Base-by-base conservation (phyloP, 306 rosid species). In the Luffa acutangula region DNA sequence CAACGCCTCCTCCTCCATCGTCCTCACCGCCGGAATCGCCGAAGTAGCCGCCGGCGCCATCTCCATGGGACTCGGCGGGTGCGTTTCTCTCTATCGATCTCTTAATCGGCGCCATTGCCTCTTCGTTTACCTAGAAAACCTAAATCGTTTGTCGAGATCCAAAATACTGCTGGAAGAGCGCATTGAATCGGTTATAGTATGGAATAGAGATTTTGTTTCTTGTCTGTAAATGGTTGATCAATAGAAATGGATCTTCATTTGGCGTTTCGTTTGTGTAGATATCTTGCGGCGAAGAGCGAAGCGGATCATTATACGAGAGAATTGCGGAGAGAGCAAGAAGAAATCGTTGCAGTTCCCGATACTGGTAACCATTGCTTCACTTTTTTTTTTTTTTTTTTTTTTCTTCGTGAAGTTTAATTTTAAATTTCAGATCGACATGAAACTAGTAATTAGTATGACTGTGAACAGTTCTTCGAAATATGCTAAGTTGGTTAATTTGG, bases 11-110 rank as follows among this genome's bases (percentile, higher is more conserved):
- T 90, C 94, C 36, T 82, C 91, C 53, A 90, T 90, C 7, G 86
- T 90, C n/a, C 90, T 90, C 64, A 90, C 91, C 6, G 94, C 94
- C 14, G 94, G 94, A 10, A 90, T 88, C 56, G 94, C 94, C 1
- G 94, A 90, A 79, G 91, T 90, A 21, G 94, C 87, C 13, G 94
- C 94, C 49, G 94, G 94, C 56, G 88, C 94, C 71, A 90, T 90
- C 75, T 90, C 94, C 82, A 90, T 90, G 94, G 94, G 91, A 2
- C 91, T 88, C 80, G 94, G 81, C 62, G 81, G 81, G 81, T 79
- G 42, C 46, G n/a, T 79, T 6, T 7, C 25, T 57, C 18, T 13
- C 15, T 51, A 1, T 46, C 51, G 8, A 7, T 46, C 7, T 43
- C 11, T 73, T 20, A 13, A 46, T 9, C 7, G 2, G 15, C 3